phyloP scores from a whole-genome alignment of 225 moss, liverwort and hornwort genomes.

The Marchantia paleacea region DNA sequence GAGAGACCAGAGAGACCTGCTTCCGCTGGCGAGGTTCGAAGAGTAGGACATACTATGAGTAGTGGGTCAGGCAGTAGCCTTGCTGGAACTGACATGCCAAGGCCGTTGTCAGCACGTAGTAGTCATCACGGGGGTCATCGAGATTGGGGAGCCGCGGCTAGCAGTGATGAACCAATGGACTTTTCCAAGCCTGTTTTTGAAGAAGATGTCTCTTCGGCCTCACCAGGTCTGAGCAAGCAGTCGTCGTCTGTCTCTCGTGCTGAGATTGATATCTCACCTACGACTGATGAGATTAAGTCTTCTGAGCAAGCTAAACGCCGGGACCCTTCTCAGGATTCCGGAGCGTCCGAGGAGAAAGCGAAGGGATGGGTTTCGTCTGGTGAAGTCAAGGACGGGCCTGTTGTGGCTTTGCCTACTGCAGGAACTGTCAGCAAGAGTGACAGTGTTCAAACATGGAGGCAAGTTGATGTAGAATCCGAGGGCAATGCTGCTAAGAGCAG shows the following conservation, averaged over 20 bases:
- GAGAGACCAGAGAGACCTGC: constrained; percentile 45
- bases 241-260: constrained; percentile 16
- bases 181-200: constrained; percentile 98
- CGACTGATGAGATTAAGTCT: constrained; percentile 34
- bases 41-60: constrained; percentile 40
- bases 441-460: constrained; percentile 23
- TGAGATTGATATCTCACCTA: constrained; percentile 13
- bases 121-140: constrained; percentile 63
- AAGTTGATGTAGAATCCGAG: constrained; percentile 31
- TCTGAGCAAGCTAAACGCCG: constrained; percentile 47
- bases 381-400: constrained; percentile 14
- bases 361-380: constrained; percentile 27
- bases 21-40: constrained; percentile 49
- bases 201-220: constrained; percentile 62
- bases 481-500: constrained; percentile 23
- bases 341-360: constrained; percentile 33
- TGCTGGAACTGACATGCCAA: constrained; percentile 29
- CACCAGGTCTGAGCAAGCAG: constrained; percentile 30
- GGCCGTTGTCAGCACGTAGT: constrained; percentile 54
- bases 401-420: constrained; percentile 4
- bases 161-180: constrained; percentile 98
- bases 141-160: constrained; percentile 95
- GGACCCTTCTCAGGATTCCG: constrained; percentile 37
- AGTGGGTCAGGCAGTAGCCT: constrained; percentile 30
- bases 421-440: constrained; percentile 36